phyloP scores from a whole-genome alignment of 192 early-diverging fungal genomes.

The Gonapodya sp. region DNA sequence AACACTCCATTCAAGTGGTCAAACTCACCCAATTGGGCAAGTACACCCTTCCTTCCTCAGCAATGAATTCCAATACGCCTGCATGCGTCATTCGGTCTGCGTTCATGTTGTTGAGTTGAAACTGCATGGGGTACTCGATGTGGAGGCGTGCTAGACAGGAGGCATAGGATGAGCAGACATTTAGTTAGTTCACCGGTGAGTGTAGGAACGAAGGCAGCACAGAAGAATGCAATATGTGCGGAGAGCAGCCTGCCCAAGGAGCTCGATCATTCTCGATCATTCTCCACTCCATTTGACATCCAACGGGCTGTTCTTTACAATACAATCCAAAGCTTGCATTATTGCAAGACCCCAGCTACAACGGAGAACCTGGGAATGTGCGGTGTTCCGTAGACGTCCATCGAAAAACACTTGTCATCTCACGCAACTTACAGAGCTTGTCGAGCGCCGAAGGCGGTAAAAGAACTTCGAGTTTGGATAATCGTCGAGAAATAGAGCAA shows the following conservation, averaged over 20 bases:
- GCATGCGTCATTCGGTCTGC: constrained; percentile 65
- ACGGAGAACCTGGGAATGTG: no score
- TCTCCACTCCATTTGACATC: not conserved
- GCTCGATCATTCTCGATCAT: not conserved
- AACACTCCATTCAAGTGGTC: not conserved
- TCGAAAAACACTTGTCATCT: no score
- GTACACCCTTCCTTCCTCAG: constrained; percentile 91
- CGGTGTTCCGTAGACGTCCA: no score
- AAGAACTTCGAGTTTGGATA: constrained; percentile 44
- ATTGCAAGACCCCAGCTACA: no score
- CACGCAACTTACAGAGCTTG: constrained; percentile 48
- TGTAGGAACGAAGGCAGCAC: not conserved
- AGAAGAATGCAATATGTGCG: not conserved
- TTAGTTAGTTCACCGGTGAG: no score
- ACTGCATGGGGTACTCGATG: constrained; percentile 87
- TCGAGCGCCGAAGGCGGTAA: constrained; percentile 64
- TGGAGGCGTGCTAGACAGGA: constrained; percentile 51
- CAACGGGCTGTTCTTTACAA: no score
- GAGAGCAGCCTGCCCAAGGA: not conserved
- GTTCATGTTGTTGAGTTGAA: constrained; percentile 62
- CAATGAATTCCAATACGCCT: constrained; percentile 96
- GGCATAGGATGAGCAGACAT: not conserved
- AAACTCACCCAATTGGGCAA: constrained; percentile 85
- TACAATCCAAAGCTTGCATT: no score
- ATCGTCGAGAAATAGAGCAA: no score